Evolutionary conservation across 805 yeast species (phyloP).

Genomic region (Cyberlindnera mississippiensis): DNA sequence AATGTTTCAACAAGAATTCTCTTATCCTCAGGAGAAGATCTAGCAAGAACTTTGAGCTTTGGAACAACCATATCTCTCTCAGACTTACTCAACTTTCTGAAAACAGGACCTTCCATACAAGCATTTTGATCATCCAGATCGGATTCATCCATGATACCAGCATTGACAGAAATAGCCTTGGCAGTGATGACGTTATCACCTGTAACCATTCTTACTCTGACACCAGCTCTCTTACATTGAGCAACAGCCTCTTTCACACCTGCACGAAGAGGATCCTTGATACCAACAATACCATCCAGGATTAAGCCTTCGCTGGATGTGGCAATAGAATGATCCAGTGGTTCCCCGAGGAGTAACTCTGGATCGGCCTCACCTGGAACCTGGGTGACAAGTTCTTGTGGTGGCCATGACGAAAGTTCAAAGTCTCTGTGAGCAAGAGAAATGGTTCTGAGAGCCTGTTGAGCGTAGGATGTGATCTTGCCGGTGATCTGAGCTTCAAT

Average conservation of each 20-base stretch:
- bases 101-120: conserved; percentile 91
- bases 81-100: conserved; percentile 58
- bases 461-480: conserved; percentile 58
- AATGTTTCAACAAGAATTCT: conserved; percentile 78
- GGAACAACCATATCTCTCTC: conserved; percentile 67
- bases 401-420: conserved; percentile 60
- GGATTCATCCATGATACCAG: conserved; percentile 61
- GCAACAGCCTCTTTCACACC: conserved; percentile 89
- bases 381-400: conserved; percentile 38
- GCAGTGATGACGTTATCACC: conserved; percentile 96
- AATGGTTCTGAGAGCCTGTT: conserved; percentile 79
- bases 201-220: conserved; percentile 94
- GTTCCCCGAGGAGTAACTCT: conserved; percentile 36
- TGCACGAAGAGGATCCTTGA: conserved; percentile 88
- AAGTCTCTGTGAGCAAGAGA: conserved; percentile 82
- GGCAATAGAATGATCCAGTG: conserved; percentile 20
- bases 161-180: conserved; percentile 79
- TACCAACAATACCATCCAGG: conserved; percentile 79
- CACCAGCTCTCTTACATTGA: conserved; percentile 88
- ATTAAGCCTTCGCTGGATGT: conserved; percentile 36
- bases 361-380: conserved; percentile 41
- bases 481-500: conserved; percentile 33
- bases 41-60: conserved; percentile 75
- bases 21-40: conserved; percentile 96
- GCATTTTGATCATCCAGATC: conserved; percentile 49